phyloP scores from a whole-genome alignment of 2,329 filamentous ascomycete species.

The Penicillium sclerotiorum region DNA sequence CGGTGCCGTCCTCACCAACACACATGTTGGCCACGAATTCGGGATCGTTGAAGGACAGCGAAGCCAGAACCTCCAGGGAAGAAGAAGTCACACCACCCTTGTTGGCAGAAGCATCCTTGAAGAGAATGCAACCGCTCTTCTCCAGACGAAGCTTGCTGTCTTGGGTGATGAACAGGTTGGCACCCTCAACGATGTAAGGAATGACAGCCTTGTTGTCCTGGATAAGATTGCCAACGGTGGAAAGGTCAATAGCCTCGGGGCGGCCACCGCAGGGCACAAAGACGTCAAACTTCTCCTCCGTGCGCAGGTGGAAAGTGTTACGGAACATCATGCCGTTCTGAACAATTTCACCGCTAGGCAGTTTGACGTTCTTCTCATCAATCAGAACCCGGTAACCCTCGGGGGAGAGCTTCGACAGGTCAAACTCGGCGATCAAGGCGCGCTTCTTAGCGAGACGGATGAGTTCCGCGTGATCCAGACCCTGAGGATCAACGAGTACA shows the following conservation, averaged over 20 bases:
- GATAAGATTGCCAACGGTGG: slow-evolving; percentile 84
- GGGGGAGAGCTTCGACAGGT: slow-evolving; percentile 79
- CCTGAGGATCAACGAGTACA: slow-evolving; percentile 90
- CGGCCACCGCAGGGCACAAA: slow-evolving; percentile 97
- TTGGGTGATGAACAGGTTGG: slow-evolving; percentile 98
- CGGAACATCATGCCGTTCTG: slow-evolving; percentile 94
- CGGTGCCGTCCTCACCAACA: slow-evolving; percentile 71
- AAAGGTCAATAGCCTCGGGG: slow-evolving; percentile 93
- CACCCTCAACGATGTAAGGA: slow-evolving; percentile 95
- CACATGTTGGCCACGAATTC: slow-evolving; percentile 95
- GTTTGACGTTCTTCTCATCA: slow-evolving; percentile 84
- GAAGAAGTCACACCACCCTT: slow-evolving; percentile 98
- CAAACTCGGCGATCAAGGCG: slow-evolving; percentile 87
- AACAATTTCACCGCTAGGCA: slow-evolving; percentile 83
- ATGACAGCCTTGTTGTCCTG: slow-evolving; percentile 83
- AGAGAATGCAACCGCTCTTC: slow-evolving; percentile 89
- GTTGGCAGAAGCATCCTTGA: slow-evolving; percentile 98
- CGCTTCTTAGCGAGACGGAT: slow-evolving; percentile 81
- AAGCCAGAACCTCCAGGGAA: slow-evolving; percentile 92
- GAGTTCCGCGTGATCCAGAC: slow-evolving; percentile 82
- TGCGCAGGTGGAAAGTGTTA: slow-evolving; percentile 92
- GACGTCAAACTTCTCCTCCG: slow-evolving; percentile 73
- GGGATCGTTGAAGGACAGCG: slow-evolving; percentile 88
- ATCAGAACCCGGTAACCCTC: slow-evolving; percentile 90
- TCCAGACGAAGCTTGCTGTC: slow-evolving; percentile 95